Percentiles rank a stretch among this genome's conserved stretches.
These are phyloP conservation scores for Pseudonectria buxi DNA, from an alignment of 2,329 filamentous ascomycete genomes.

Conservation along the genomic window DNA sequence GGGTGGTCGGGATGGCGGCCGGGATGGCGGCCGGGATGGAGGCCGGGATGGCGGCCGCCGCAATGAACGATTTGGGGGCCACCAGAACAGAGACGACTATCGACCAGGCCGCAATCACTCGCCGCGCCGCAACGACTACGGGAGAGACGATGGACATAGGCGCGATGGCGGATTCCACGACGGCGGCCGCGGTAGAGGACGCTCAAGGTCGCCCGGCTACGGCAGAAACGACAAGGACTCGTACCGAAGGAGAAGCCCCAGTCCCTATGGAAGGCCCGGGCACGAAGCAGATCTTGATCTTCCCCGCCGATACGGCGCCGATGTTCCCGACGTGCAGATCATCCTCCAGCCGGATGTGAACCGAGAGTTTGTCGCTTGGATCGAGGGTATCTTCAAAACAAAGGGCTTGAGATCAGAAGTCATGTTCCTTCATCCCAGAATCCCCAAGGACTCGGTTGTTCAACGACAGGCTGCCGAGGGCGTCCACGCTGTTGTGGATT, in stretches of 20 bases:
- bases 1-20: conserved; percentile 51
- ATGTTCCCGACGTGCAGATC: conserved; percentile 86
- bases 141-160: conserved; percentile 55
- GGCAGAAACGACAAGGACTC: conserved; percentile 38
- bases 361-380: conserved; percentile 74
- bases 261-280: conserved; percentile 48
- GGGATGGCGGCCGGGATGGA: conserved; percentile 30
- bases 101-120: conserved; percentile 55
- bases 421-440: conserved; percentile 69
- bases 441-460: conserved; percentile 72
- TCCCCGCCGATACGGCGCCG: conserved; percentile 62
- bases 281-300: conserved; percentile 58
- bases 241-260: conserved; percentile 65
- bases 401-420: conserved; percentile 70
- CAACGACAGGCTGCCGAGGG: conserved; percentile 82
- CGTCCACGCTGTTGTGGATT: conserved; percentile 74
- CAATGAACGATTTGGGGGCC: conserved; percentile 40
- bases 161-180: conserved; percentile 39
- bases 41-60: conserved; percentile 37
- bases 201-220: conserved; percentile 61
- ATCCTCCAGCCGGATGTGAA: conserved; percentile 73
- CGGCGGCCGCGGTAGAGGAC: conserved; percentile 43
- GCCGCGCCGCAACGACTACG: conserved; percentile 48
- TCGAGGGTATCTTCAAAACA: conserved; percentile 67
- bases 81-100: conserved; percentile 54